Evolutionary conservation across 1,139 yeast species (phyloP), one percentile per base, ranked within the genome.

Genomic region (Suhomyces terraborum): DNA sequence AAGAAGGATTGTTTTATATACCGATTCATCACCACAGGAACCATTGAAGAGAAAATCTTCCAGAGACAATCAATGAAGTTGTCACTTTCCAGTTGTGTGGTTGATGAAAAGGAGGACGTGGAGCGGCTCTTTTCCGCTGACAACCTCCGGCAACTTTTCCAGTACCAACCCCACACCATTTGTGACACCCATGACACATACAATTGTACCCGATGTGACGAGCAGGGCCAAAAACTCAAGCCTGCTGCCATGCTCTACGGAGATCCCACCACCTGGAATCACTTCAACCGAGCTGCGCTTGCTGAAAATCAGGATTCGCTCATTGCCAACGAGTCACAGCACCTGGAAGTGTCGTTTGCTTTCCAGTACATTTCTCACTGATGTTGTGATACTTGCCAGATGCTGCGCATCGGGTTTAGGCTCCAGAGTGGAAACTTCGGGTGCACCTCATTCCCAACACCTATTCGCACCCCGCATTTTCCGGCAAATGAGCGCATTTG

Each of bases 251-350:
- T 93, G 96, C 70, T 93, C 30, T 94, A 94, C 58, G 99, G 99
- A 50, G 99, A 94, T 64, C 88, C 98, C 0, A 93, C 97, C 0
- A 84, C 97, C 0, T 93, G 99, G 99, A 91, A 93, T 59, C 99
- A 93, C 64, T 74, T 87, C 47, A 77, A 83, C 43, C 87, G 77
- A 47, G 73, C 66, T 3, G 79, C 78, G 2, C 69, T 93, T 55
- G 67, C 63, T 17, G 64, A 66, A 27, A 88, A 91, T 31, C 87
- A 89, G 55, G 98, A 93, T 58, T 73, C 79, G 43, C 67, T 93
- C 39, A 67, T 93, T 43, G 77, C 80, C 46, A 88, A 84, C 55
- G 99, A 93, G 59, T 67, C 75, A 17, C 73, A 77, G 18, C 79
- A 77, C 51, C 73, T 80, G 33, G 89, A 87, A 37, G 81, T 94